Evolutionary conservation across 1,284 basidiomycete genomes (phyloP).

Genomic region (Ceratobasidium theobromae): DNA sequence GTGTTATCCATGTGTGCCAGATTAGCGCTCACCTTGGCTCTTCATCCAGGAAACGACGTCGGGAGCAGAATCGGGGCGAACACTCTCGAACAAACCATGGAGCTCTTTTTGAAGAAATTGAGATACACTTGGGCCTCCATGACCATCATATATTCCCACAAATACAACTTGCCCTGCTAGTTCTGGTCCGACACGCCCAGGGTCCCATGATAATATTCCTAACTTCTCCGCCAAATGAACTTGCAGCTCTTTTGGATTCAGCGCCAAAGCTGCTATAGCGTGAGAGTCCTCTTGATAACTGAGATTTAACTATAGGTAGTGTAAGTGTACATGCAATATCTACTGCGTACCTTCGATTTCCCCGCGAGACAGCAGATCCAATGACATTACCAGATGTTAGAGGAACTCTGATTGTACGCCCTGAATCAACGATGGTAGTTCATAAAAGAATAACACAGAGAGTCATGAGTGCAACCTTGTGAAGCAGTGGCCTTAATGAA

Average conservation of each 20-base stretch:
- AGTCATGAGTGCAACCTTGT: neutral
- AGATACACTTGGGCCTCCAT: slow-evolving; percentile 77
- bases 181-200: slow-evolving; percentile 55
- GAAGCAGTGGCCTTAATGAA: slow-evolving; percentile 24
- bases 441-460: neutral
- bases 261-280: slow-evolving; percentile 68
- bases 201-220: slow-evolving; percentile 68
- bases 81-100: slow-evolving; percentile 76
- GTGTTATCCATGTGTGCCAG: neutral
- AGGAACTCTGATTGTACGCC: slow-evolving; percentile 55
- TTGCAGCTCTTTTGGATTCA: slow-evolving; percentile 72
- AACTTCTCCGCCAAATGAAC: slow-evolving; percentile 62
- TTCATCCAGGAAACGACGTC: slow-evolving; percentile 77
- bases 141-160: slow-evolving; percentile 88
- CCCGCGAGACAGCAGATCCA: slow-evolving; percentile 73
- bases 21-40: slow-evolving; percentile 54
- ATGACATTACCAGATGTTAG: slow-evolving; percentile 61
- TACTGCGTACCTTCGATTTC: slow-evolving; percentile 63
- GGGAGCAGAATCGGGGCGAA: slow-evolving; percentile 64
- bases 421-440: slow-evolving; percentile 39
- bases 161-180: slow-evolving; percentile 77
- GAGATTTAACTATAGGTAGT: too few species aligned
- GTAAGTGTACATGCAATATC: slow-evolving; percentile 24
- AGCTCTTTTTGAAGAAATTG: slow-evolving; percentile 77
- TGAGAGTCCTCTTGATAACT: slow-evolving; percentile 84